These are phyloP conservation scores for Neurospora crassa DNA, from an alignment of 2,329 filamentous ascomycete genomes.

Conservation along the genomic window DNA sequence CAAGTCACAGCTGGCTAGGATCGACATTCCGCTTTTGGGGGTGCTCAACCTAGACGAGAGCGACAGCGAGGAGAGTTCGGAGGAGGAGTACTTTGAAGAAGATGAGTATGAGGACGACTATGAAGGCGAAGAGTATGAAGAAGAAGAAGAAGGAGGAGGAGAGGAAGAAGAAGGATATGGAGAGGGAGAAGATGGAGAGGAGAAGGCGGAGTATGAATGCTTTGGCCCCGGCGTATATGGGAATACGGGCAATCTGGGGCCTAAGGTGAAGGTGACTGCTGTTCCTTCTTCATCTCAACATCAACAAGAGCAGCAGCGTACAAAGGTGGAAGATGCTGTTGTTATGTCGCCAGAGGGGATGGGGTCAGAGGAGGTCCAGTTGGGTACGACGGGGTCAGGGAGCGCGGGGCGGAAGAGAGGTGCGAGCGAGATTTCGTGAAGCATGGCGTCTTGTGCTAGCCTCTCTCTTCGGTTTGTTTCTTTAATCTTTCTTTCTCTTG, in stretches of 20 bases:
- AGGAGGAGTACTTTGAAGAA: slow-evolving; percentile 17
- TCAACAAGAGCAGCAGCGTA: not conserved
- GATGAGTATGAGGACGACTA: slow-evolving; percentile 21
- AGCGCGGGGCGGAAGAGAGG: slow-evolving; percentile 6
- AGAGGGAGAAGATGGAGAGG: slow-evolving; percentile 8
- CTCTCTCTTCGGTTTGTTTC: not conserved
- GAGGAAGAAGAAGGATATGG: slow-evolving; percentile 15
- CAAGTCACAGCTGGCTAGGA: slow-evolving; percentile 35
- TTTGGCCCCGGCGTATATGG: not conserved
- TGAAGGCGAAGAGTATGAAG: slow-evolving; percentile 20
- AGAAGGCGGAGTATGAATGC: slow-evolving; percentile 5
- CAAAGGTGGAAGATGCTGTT: not conserved
- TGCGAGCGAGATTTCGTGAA: not conserved
- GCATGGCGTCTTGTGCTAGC: not conserved
- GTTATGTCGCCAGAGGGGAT: not conserved
- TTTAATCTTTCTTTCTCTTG: too few relatives aligned
- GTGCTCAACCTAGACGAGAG: slow-evolving; percentile 35
- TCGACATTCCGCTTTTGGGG: slow-evolving; percentile 36
- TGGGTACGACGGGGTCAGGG: slow-evolving; percentile 3
- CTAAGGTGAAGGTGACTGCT: not conserved
- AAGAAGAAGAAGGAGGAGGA: slow-evolving; percentile 17
- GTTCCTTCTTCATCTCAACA: not conserved
- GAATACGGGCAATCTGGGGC: not conserved
- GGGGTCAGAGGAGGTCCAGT: slow-evolving; percentile 8
- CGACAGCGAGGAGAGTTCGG: slow-evolving; percentile 26